A percentile compares a stretch with the other conserved stretches of the same genome.
phyloP scores from a whole-genome alignment of 176 grass and related monocot genomes.

The Leersia perrieri region DNA sequence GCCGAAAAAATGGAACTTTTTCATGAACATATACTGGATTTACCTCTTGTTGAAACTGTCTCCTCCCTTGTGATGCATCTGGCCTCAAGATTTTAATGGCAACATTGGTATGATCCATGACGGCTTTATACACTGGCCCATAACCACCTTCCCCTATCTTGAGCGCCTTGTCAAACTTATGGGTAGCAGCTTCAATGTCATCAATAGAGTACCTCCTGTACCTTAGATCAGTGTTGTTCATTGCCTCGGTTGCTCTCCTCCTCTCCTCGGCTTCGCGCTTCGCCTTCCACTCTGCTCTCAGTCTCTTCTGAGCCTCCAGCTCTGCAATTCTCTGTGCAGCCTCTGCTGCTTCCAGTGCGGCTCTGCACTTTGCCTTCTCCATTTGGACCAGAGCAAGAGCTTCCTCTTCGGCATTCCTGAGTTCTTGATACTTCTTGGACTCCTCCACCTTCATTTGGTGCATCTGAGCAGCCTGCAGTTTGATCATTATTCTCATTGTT shows the following conservation, averaged over 20 bases:
- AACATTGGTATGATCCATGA: slow-evolving; percentile 83
- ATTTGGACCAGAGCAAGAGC: slow-evolving; percentile 73
- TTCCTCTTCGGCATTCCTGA: slow-evolving; percentile 69
- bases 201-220: slow-evolving; percentile 94
- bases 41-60: slow-evolving; percentile 99
- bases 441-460: slow-evolving; percentile 76
- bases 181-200: slow-evolving; percentile 81
- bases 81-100: slow-evolving; percentile 89
- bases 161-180: slow-evolving; percentile 56
- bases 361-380: slow-evolving; percentile 90
- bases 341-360: slow-evolving; percentile 85
- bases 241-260: slow-evolving; percentile 49
- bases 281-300: slow-evolving; percentile 74
- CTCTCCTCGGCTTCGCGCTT: slow-evolving; percentile 63
- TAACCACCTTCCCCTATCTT: slow-evolving; percentile 99
- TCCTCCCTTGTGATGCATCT: slow-evolving; percentile 84
- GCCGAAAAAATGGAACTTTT: too few relatives aligned
- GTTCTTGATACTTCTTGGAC: slow-evolving; percentile 54
- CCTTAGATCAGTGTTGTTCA: slow-evolving; percentile 48
- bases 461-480: slow-evolving; percentile 64
- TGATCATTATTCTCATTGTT: slow-evolving; percentile 25
- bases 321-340: slow-evolving; percentile 78
- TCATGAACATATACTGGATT: too few relatives aligned
- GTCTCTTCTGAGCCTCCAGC: slow-evolving; percentile 71
- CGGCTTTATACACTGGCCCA: slow-evolving; percentile 81